Percentiles rank a stretch among this genome's conserved stretches.
Evolutionary conservation across 345 rosid species (phyloP).

Genomic region (Heritiera littoralis): DNA sequence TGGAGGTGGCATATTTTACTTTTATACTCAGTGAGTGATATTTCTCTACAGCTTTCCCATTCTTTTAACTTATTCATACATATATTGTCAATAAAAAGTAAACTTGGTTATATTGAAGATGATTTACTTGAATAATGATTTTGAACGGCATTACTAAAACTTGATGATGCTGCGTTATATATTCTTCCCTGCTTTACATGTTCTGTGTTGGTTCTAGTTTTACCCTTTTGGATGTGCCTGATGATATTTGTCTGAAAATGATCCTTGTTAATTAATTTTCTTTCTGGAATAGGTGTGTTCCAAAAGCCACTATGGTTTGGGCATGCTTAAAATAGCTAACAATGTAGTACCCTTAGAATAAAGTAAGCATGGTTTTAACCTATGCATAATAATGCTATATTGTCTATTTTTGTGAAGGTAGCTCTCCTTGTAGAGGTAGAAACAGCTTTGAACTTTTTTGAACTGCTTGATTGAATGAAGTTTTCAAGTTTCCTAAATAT

Average conservation of each 20-base stretch:
- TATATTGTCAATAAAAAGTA: not conserved
- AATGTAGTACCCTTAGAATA: not conserved
- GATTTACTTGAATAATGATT: not conserved
- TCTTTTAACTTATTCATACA: constrained; percentile 66
- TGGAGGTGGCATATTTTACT: constrained; percentile 76
- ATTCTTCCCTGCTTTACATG: not conserved
- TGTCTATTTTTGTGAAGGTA: not conserved
- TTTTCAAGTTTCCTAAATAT: not conserved
- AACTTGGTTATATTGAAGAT: not conserved
- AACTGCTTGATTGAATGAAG: not conserved
- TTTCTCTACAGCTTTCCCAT: constrained; percentile 7
- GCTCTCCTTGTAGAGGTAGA: not conserved
- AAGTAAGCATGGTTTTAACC: not conserved
- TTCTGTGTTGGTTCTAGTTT: not conserved
- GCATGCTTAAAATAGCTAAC: not conserved
- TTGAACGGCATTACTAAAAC: not conserved
- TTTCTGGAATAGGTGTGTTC: not conserved
- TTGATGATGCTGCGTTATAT: not conserved
- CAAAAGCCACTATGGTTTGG: not conserved
- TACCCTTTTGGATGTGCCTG: not conserved
- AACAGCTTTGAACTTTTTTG: not conserved
- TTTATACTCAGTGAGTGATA: constrained; percentile 88
- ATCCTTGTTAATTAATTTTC: not conserved
- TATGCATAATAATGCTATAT: not conserved
- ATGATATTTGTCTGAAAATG: not conserved